These are phyloP conservation scores for Trypanosomatidae sp. DNA, from an alignment of 208 protist species.

Conservation along the genomic window DNA sequence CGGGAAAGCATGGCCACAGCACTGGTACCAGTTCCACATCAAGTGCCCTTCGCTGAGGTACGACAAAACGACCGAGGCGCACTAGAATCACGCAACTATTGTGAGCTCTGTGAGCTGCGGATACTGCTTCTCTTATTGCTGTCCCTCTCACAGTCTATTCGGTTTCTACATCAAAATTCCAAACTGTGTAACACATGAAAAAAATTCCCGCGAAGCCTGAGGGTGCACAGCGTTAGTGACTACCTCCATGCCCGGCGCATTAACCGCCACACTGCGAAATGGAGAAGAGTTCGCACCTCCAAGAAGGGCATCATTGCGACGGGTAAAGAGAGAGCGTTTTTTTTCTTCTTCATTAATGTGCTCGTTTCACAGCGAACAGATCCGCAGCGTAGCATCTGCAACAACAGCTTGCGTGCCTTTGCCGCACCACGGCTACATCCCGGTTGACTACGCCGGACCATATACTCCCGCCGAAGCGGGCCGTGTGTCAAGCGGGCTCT, in stretches of 20 bases:
- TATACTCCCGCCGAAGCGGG: not conserved
- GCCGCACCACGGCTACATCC: not conserved
- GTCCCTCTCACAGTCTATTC: not conserved
- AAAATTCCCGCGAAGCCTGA: not conserved
- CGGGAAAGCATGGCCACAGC: not conserved
- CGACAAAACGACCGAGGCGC: not conserved
- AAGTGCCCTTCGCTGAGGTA: not conserved
- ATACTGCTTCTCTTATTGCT: not conserved
- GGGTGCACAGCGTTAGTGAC: not conserved
- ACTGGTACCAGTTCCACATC: not conserved
- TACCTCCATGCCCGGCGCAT: not conserved
- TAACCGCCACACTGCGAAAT: no score
- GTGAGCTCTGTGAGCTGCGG: not conserved
- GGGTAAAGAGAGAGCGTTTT: slow-evolving; percentile 11
- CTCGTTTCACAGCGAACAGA: slow-evolving; percentile 10
- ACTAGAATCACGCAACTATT: not conserved
- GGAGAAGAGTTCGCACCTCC: not conserved
- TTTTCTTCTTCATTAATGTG: not conserved
- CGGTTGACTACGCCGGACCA: not conserved
- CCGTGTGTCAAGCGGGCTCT: not conserved
- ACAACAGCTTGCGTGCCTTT: not conserved
- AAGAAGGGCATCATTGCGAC: not conserved
- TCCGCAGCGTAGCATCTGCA: not conserved
- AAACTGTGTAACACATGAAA: not conserved
- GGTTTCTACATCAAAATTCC: not conserved